Conservation (phyloP, 2,329 filamentous ascomycete species). For the Nectriaceae sp. region DNA sequence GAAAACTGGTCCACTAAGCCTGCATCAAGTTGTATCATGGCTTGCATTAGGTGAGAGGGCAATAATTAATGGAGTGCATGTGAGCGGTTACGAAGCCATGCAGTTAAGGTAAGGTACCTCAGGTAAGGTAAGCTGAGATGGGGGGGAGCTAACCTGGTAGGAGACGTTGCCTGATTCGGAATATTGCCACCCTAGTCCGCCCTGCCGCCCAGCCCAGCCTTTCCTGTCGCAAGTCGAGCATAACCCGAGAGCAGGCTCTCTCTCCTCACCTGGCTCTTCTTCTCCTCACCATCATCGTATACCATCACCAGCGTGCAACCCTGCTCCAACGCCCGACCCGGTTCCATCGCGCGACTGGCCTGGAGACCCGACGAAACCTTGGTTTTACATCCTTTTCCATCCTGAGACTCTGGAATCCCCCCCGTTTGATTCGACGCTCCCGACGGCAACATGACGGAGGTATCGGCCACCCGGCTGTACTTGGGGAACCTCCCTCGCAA, state of each 20-base stretch:
- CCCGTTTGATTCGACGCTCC: slow-evolving; percentile 14
- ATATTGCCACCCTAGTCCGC: slow-evolving; percentile 32
- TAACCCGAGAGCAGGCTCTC: slow-evolving; percentile 17
- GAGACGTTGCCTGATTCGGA: slow-evolving; percentile 24
- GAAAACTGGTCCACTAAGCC: too few relatives aligned
- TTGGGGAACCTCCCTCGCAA: slow-evolving; percentile 96
- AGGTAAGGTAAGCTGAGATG: slow-evolving; percentile 1
- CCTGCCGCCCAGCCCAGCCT: slow-evolving; percentile 28
- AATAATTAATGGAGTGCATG: too few relatives aligned
- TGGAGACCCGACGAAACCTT: slow-evolving; percentile 11
- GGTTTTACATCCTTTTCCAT: neutral
- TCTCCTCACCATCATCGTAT: slow-evolving; percentile 19
- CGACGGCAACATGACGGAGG: slow-evolving; percentile 71
- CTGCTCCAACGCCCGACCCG: slow-evolving; percentile 21
- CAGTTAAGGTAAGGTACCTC: too few relatives aligned
- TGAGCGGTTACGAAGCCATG: too few relatives aligned
- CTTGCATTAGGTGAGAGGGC: too few relatives aligned
- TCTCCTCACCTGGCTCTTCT: slow-evolving; percentile 19
- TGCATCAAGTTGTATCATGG: too few relatives aligned
- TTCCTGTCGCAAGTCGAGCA: slow-evolving; percentile 25
- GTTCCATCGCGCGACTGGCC: slow-evolving; percentile 25
- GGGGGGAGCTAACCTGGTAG: too few relatives aligned
- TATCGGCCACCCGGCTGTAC: slow-evolving; percentile 93
- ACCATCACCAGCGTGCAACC: slow-evolving; percentile 10
- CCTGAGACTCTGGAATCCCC: neutral